Percentiles rank a stretch among this genome's conserved stretches.
phyloP scores from a whole-genome alignment of 805 yeast genomes.

The Wickerhamomyces ciferrii region DNA sequence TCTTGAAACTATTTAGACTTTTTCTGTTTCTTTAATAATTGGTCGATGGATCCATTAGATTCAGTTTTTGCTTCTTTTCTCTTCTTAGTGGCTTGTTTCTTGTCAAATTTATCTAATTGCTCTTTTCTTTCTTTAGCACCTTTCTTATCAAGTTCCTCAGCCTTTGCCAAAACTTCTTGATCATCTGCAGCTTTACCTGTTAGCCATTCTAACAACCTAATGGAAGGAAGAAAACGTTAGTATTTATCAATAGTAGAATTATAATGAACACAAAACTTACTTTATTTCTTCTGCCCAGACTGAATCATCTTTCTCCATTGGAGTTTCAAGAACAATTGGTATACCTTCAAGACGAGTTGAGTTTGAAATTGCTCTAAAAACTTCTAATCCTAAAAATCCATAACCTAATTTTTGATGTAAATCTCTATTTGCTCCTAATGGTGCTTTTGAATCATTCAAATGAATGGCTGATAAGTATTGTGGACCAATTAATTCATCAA shows the following conservation, averaged over 20 bases:
- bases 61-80: slow-evolving; percentile 10
- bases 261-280: slow-evolving; percentile 10
- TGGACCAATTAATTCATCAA: slow-evolving; percentile 70
- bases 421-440: slow-evolving; percentile 84
- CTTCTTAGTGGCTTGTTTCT: slow-evolving; percentile 35
- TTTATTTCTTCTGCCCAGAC: slow-evolving; percentile 79
- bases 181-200: slow-evolving; percentile 52
- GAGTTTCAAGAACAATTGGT: slow-evolving; percentile 88
- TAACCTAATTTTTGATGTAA: slow-evolving; percentile 85
- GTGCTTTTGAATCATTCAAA: slow-evolving; percentile 93
- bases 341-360: slow-evolving; percentile 52
- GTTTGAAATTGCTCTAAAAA: slow-evolving; percentile 75
- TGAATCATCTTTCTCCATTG: slow-evolving; percentile 60
- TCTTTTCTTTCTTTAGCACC: slow-evolving; percentile 73
- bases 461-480: slow-evolving; percentile 78
- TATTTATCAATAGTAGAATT: no score
- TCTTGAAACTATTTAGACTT: no score
- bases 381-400: slow-evolving; percentile 86
- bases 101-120: slow-evolving; percentile 60
- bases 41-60: neutral
- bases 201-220: slow-evolving; percentile 66
- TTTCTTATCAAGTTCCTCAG: slow-evolving; percentile 40
- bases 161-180: slow-evolving; percentile 44
- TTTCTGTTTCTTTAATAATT: neutral
- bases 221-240: neutral